Conservation (phyloP, 441 rosid species). For the Manihot esculenta region DNA sequence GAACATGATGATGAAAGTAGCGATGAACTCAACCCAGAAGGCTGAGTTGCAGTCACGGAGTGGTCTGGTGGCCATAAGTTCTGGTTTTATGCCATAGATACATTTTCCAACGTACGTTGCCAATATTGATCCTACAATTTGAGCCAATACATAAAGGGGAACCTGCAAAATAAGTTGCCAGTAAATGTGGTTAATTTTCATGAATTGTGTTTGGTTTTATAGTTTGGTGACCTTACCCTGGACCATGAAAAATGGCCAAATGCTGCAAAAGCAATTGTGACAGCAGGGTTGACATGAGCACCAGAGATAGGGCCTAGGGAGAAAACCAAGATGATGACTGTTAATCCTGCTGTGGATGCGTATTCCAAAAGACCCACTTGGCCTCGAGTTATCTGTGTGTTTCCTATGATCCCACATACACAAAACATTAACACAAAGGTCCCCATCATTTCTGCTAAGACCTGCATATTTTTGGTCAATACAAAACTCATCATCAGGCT, state of each 20-base stretch:
- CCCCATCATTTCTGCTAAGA: constrained; percentile 64
- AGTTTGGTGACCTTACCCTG: constrained; percentile 37
- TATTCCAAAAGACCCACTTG: constrained; percentile 67
- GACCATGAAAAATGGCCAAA: constrained; percentile 73
- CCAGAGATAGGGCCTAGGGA: constrained; percentile 77
- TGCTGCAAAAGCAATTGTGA: constrained; percentile 69
- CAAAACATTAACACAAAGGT: constrained; percentile 71
- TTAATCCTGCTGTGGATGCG: constrained; percentile 63
- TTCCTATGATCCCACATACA: constrained; percentile 62
- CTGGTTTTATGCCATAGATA: constrained; percentile 51
- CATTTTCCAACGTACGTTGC: constrained; percentile 56
- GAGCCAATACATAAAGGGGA: constrained; percentile 68
- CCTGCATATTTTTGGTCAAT: neutral
- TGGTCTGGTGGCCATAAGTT: constrained; percentile 57
- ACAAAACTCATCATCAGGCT: neutral
- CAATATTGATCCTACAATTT: constrained; percentile 51
- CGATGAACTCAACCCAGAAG: constrained; percentile 73
- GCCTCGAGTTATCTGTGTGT: constrained; percentile 48
- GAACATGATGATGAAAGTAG: constrained; percentile 63
- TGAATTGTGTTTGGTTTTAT: neutral
- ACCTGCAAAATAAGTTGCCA: constrained; percentile 59
- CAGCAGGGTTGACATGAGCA: constrained; percentile 80
- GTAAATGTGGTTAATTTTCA: neutral
- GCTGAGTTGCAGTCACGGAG: constrained; percentile 49
- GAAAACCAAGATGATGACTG: constrained; percentile 59